Evolutionary conservation across 371 early-diverging fungal species (phyloP).

Genomic region (Batkoa obscura): DNA sequence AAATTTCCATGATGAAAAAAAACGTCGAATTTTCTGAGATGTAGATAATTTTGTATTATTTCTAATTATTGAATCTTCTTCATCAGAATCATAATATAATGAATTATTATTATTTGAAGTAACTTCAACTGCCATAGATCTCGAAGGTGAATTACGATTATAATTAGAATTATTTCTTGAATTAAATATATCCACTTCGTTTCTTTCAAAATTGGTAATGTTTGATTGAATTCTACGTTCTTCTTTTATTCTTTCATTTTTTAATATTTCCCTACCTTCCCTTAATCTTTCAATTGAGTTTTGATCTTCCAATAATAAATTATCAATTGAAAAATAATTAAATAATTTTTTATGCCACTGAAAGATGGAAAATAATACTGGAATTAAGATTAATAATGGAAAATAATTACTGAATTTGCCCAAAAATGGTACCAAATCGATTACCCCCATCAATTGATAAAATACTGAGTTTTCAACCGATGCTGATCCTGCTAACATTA

Average conservation of each 20-base stretch:
- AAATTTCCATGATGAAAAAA: not conserved
- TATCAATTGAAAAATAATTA: not conserved
- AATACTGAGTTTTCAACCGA: not conserved
- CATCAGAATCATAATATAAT: not conserved
- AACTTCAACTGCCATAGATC: not conserved
- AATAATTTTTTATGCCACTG: not conserved
- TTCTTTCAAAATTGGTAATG: not conserved
- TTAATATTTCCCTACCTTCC: not conserved
- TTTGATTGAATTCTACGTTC: not conserved
- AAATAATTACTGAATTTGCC: not conserved
- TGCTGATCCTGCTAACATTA: not conserved
- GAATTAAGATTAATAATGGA: conserved; percentile 1
- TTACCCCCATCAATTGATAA: not conserved
- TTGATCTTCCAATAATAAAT: not conserved
- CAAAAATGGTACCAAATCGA: not conserved
- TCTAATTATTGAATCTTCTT: not conserved
- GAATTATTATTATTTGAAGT: not conserved
- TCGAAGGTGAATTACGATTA: not conserved
- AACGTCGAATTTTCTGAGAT: not conserved
- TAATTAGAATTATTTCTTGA: not conserved
- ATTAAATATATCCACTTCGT: not conserved
- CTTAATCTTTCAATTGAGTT: not conserved
- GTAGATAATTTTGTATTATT: not conserved
- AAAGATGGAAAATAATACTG: not conserved
- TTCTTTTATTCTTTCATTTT: not conserved